Conservation (phyloP, 768 basidiomycete species). For the Mycena galopus region DNA sequence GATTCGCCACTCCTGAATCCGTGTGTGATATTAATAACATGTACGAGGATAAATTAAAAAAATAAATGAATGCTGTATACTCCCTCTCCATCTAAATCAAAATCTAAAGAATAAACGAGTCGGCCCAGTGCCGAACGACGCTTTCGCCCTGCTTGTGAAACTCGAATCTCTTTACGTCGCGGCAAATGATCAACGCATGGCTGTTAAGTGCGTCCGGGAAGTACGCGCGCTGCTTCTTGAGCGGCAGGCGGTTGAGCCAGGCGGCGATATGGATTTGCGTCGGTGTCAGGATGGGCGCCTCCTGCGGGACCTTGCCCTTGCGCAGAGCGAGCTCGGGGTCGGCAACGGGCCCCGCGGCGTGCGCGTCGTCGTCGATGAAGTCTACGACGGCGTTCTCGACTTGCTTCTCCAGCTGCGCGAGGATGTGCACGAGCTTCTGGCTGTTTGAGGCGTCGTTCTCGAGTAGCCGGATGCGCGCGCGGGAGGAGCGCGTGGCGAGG, state of each 20-base stretch:
- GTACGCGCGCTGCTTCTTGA: conserved; percentile 80
- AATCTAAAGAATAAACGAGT: conserved; percentile 18
- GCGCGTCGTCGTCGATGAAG: conserved; percentile 61
- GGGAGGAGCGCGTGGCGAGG: conserved; percentile 70
- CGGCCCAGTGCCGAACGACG: conserved; percentile 53
- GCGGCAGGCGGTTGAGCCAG: conserved; percentile 75
- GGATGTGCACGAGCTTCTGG: conserved; percentile 66
- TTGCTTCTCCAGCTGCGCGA: conserved; percentile 70
- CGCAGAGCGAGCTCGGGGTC: conserved; percentile 13
- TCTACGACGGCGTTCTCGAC: conserved; percentile 75
- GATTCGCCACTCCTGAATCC: background rate
- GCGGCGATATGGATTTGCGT: conserved; percentile 69
- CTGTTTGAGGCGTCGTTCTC: conserved; percentile 66
- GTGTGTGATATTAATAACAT: background rate
- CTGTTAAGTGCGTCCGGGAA: conserved; percentile 72
- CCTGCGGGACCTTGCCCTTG: conserved; percentile 29
- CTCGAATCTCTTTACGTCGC: conserved; percentile 74
- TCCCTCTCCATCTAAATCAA: background rate
- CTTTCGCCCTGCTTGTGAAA: conserved; percentile 72
- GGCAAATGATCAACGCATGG: conserved; percentile 79
- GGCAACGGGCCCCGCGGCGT: conserved; percentile 12
- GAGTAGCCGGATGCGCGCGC: conserved; percentile 72
- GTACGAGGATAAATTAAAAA: background rate
- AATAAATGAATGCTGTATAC: background rate
- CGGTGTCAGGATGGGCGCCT: conserved; percentile 64